phyloP scores from a whole-genome alignment of 225 moss, liverwort and hornwort species.

The Antitrichia curtipendula region DNA sequence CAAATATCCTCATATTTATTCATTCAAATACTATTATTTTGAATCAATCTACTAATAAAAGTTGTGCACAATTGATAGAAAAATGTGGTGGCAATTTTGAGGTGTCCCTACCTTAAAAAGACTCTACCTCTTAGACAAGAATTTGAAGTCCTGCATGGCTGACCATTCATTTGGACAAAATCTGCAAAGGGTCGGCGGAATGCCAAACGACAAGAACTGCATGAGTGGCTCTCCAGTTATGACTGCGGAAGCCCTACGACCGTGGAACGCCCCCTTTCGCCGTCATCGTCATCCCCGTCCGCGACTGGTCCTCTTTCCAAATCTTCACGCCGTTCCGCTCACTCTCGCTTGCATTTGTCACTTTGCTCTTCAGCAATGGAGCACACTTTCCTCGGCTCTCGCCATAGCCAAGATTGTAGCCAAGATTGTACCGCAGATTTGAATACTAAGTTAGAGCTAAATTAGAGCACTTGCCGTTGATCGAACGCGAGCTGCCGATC shows the following conservation, averaged over 20 bases:
- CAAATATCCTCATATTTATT: not conserved
- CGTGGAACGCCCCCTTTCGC: not conserved
- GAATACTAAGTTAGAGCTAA: not conserved
- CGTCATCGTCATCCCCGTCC: not conserved
- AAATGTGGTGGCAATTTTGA: not conserved
- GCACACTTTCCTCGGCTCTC: not conserved
- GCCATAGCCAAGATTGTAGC: no score
- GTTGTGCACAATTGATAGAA: not conserved
- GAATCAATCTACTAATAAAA: not conserved
- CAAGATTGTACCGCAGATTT: not conserved
- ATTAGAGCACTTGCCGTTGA: not conserved
- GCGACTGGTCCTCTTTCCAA: not conserved
- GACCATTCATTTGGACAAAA: not conserved
- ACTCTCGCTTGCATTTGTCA: not conserved
- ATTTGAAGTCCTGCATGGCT: not conserved
- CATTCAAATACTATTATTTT: not conserved
- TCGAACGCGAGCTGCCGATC: not conserved
- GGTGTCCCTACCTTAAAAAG: no score
- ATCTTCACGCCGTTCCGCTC: not conserved
- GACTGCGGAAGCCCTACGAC: not conserved
- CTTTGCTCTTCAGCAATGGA: not conserved
- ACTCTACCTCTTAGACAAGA: not conserved
- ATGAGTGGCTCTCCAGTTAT: not conserved
- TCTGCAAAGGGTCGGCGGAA: not conserved
- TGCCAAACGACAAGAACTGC: not conserved